phyloP scores from a whole-genome alignment of 768 basidiomycete species.

The Boletus sp. region DNA sequence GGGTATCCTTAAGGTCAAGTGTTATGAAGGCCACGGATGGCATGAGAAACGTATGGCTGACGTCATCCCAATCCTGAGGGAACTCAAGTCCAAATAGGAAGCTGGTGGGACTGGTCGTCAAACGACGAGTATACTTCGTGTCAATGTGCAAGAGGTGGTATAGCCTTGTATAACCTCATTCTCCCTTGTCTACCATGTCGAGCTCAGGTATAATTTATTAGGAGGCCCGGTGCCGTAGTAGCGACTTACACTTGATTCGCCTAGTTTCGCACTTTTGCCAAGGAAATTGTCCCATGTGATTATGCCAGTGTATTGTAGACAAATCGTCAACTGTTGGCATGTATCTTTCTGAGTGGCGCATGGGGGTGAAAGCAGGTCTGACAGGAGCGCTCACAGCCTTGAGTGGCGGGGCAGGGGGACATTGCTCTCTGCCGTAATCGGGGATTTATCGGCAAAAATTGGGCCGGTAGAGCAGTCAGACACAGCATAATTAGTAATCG shows the following conservation, averaged over 20 bases:
- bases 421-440: slow-evolving; percentile 15
- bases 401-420: background rate
- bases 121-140: background rate
- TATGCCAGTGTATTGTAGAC: background rate
- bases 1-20: slow-evolving; percentile 15
- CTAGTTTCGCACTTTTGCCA: background rate
- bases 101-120: background rate
- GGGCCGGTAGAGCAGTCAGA: too few relatives aligned
- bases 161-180: background rate
- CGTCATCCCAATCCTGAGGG: slow-evolving; percentile 31
- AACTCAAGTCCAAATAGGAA: slow-evolving; percentile 21
- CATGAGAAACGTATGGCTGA: slow-evolving; percentile 26
- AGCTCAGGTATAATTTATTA: background rate
- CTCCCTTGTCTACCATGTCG: background rate
- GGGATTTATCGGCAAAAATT: background rate
- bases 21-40: slow-evolving; percentile 14
- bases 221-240: background rate
- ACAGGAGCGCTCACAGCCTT: slow-evolving; percentile 14
- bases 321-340: background rate
- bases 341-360: background rate
- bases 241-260: background rate
- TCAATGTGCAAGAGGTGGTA: background rate
- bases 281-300: slow-evolving; percentile 6
- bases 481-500: slow-evolving; percentile 13
- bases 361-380: background rate